These are phyloP conservation scores for Melaleuca alternifolia DNA, from an alignment of 345 rosid species.

Conservation along the genomic window DNA sequence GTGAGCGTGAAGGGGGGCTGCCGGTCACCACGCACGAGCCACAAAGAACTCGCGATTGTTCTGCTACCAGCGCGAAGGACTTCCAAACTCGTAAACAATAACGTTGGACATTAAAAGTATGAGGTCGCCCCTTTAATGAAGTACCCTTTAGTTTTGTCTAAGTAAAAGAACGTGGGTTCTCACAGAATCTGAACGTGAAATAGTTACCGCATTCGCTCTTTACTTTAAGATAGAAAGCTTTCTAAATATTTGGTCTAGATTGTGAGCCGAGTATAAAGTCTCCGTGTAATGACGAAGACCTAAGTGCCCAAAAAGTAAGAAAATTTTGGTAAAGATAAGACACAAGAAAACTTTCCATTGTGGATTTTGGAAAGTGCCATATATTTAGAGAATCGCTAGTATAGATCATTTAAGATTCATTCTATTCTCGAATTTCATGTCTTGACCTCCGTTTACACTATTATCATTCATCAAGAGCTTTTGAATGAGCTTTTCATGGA, in stretches of 20 bases:
- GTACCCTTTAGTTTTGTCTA: no score
- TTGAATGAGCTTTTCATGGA: neutral
- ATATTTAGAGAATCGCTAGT: neutral
- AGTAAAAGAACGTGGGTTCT: neutral
- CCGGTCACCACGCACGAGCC: neutral
- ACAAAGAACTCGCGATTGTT: neutral
- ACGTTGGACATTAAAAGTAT: neutral
- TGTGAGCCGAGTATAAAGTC: neutral
- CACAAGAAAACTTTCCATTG: neutral
- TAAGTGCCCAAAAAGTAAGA: neutral
- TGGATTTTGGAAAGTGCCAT: neutral
- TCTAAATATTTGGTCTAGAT: neutral
- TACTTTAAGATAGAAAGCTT: neutral
- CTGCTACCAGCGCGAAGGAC: neutral
- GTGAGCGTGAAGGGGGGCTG: neutral
- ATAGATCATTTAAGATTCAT: neutral
- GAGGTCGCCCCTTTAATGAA: neutral
- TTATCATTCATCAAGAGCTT: neutral
- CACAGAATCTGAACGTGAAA: neutral
- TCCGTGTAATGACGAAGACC: neutral
- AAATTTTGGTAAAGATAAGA: neutral
- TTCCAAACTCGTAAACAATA: neutral
- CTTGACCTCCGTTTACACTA: neutral
- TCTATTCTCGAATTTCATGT: neutral
- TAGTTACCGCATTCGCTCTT: neutral